phyloP scores from a whole-genome alignment of 495 filamentous ascomycete genomes.

The Xylaria cubensis region DNA sequence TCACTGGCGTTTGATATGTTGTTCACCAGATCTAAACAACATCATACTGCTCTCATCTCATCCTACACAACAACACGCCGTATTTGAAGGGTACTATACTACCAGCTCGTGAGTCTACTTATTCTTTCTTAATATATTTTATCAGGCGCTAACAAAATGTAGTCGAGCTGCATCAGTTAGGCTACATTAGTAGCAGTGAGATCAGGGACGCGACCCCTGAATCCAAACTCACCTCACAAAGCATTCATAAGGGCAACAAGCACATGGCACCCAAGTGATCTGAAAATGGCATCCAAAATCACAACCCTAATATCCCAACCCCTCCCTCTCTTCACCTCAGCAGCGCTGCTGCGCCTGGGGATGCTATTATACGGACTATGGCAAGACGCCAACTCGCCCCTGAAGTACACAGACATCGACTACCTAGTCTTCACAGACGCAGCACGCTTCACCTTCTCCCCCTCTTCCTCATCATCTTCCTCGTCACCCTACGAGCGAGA shows the following conservation, averaged over 20 bases:
- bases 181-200: neutral
- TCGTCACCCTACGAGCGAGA: conserved; percentile 82
- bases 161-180: neutral
- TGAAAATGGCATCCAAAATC: conserved; percentile 23
- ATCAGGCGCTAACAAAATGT: neutral
- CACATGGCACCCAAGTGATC: neutral
- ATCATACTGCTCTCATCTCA: neutral
- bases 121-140: neutral
- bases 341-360: conserved; percentile 68
- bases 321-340: conserved; percentile 67
- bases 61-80: neutral
- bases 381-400: conserved; percentile 86
- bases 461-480: conserved; percentile 44
- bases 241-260: neutral
- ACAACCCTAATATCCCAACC: conserved; percentile 48
- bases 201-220: neutral
- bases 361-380: conserved; percentile 86
- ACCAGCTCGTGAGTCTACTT: neutral
- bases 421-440: conserved; percentile 99
- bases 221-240: neutral
- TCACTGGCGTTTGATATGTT: neutral
- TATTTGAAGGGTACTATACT: neutral
- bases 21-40: neutral
- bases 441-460: conserved; percentile 68
- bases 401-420: conserved; percentile 99